These are phyloP conservation scores for Chaetomium cochliodes DNA, from an alignment of 495 filamentous ascomycete genomes.

Conservation along the genomic window DNA sequence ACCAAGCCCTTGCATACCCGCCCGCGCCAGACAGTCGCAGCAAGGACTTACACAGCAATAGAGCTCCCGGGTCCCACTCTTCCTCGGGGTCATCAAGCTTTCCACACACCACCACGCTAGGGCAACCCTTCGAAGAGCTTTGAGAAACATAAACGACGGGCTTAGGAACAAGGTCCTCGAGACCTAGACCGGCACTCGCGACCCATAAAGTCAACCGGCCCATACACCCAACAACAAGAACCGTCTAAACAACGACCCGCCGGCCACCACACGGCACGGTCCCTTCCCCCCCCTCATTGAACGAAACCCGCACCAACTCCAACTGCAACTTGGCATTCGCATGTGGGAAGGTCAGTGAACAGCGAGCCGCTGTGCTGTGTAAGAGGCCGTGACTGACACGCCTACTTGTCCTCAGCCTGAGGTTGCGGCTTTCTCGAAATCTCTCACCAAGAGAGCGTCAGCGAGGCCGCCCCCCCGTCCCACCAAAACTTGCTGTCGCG, in stretches of 20 bases:
- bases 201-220: neutral
- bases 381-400: conserved; percentile 27
- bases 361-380: conserved; percentile 19
- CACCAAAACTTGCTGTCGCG: conserved; percentile 1
- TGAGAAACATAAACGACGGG: neutral
- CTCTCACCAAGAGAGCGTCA: conserved; percentile 14
- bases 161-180: neutral
- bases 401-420: conserved; percentile 23
- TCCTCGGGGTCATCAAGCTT: neutral
- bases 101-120: neutral
- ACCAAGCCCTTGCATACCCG: neutral
- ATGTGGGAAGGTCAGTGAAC: conserved; percentile 24
- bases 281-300: neutral
- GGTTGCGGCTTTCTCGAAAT: conserved; percentile 22
- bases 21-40: neutral
- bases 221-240: neutral
- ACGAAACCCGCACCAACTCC: neutral
- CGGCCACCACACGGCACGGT: neutral
- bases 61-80: neutral
- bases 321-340: neutral
- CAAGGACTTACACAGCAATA: neutral
- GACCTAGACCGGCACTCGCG: neutral
- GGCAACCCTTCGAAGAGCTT: neutral
- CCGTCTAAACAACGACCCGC: neutral
- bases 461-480: conserved; percentile 15